These are phyloP conservation scores for Russula dissimulans DNA, from an alignment of 768 basidiomycete genomes.

Conservation along the genomic window DNA sequence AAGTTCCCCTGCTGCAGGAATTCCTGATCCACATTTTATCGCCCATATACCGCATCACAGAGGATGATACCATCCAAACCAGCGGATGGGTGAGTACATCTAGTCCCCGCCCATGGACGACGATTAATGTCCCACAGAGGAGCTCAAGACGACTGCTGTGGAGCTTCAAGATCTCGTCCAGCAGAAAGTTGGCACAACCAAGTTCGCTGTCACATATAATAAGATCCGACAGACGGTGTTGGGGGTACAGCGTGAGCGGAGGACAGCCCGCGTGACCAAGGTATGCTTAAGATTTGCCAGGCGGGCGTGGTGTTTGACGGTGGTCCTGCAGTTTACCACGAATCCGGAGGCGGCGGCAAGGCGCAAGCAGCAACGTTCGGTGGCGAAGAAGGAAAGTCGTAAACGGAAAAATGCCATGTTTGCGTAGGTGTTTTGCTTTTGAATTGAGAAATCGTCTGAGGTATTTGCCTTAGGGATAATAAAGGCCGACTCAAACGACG, in stretches of 20 bases:
- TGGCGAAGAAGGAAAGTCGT: constrained; percentile 74
- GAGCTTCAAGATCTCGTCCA: constrained; percentile 88
- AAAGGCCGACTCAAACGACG: constrained; percentile 41
- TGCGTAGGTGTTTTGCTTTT: constrained; percentile 37
- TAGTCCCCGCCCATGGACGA: background rate
- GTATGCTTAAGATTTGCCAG: constrained; percentile 25
- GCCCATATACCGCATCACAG: constrained; percentile 78
- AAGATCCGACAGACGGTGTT: constrained; percentile 65
- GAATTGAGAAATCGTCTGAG: constrained; percentile 5
- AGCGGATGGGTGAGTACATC: constrained; percentile 56
- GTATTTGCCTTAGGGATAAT: constrained; percentile 31
- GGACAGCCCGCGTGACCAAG: constrained; percentile 39
- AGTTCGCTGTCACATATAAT: constrained; percentile 73
- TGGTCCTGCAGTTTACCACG: constrained; percentile 43
- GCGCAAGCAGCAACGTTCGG: constrained; percentile 62
- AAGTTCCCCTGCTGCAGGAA: constrained; percentile 42
- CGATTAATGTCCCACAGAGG: constrained; percentile 41
- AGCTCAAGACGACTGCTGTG: constrained; percentile 66
- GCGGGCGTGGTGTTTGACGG: background rate
- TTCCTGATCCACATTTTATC: constrained; percentile 80
- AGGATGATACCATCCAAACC: constrained; percentile 75
- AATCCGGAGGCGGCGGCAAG: constrained; percentile 72
- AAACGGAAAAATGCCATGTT: constrained; percentile 63
- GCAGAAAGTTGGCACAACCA: constrained; percentile 76
- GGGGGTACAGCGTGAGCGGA: constrained; percentile 61